Percentiles rank a stretch among this genome's conserved stretches.
These are phyloP conservation scores for Trichoderma sp. DNA, from an alignment of 2,329 filamentous ascomycete genomes.

Conservation along the genomic window DNA sequence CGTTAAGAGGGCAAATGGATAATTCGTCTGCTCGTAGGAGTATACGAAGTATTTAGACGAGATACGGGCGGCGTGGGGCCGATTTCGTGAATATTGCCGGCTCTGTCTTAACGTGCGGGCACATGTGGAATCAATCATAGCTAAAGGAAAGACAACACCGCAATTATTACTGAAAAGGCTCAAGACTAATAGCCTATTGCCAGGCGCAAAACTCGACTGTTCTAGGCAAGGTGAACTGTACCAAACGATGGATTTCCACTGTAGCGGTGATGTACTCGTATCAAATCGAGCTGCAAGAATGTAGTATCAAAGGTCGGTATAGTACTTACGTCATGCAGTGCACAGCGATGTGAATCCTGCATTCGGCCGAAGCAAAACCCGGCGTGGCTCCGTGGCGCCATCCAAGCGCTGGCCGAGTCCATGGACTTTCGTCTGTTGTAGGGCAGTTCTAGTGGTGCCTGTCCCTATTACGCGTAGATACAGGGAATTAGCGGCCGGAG, in stretches of 20 bases:
- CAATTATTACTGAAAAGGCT: not conserved
- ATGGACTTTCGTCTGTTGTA: conserved; percentile 5
- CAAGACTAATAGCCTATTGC: not conserved
- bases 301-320: too few species aligned
- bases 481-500: conserved; percentile 8
- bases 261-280: not conserved
- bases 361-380: not conserved
- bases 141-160: not conserved
- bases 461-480: not conserved
- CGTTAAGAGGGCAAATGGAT: not conserved
- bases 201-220: not conserved
- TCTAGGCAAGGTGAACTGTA: not conserved
- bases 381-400: not conserved
- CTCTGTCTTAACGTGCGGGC: not conserved
- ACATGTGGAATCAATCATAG: not conserved
- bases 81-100: not conserved
- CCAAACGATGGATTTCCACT: not conserved
- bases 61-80: not conserved
- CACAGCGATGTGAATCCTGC: not conserved
- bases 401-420: not conserved
- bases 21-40: not conserved
- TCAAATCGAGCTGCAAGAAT: not conserved
- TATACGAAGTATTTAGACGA: not conserved
- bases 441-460: not conserved
- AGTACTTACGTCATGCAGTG: conserved; percentile 1